phyloP scores from a whole-genome alignment of 345 rosid genomes.

The Crucihimalaya himalaica region DNA sequence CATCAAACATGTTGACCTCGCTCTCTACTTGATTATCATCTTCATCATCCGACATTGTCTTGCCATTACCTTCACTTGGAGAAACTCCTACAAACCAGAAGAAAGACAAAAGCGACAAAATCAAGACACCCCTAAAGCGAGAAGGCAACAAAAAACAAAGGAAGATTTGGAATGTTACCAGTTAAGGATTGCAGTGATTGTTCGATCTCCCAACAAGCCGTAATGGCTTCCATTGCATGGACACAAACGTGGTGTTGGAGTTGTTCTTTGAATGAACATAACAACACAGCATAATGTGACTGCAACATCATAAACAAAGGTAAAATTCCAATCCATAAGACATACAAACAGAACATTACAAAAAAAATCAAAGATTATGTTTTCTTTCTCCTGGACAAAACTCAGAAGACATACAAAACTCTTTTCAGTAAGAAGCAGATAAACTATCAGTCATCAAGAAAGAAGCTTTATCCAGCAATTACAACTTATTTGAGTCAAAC shows the following conservation, averaged over 20 bases:
- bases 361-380: neutral
- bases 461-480: slow-evolving; percentile 5
- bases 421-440: slow-evolving; percentile 7
- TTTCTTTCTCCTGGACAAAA: neutral
- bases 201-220: slow-evolving; percentile 87
- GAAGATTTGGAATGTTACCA: slow-evolving; percentile 39
- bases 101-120: neutral
- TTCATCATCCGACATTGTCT: slow-evolving; percentile 90
- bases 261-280: slow-evolving; percentile 81
- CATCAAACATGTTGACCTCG: slow-evolving; percentile 60
- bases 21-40: slow-evolving; percentile 78
- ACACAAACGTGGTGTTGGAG: slow-evolving; percentile 85
- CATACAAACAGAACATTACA: slow-evolving; percentile 24
- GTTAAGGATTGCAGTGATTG: slow-evolving; percentile 73
- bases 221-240: slow-evolving; percentile 90
- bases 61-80: slow-evolving; percentile 79
- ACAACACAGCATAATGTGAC: slow-evolving; percentile 74
- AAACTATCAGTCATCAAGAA: slow-evolving; percentile 7
- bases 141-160: neutral
- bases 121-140: neutral
- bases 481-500: neutral
- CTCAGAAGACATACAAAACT: neutral
- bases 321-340: slow-evolving; percentile 12
- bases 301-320: slow-evolving; percentile 42
- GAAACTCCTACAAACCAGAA: slow-evolving; percentile 53